These are phyloP conservation scores for Euphorbia celastroides DNA, from an alignment of 441 rosid genomes.

Conservation along the genomic window DNA sequence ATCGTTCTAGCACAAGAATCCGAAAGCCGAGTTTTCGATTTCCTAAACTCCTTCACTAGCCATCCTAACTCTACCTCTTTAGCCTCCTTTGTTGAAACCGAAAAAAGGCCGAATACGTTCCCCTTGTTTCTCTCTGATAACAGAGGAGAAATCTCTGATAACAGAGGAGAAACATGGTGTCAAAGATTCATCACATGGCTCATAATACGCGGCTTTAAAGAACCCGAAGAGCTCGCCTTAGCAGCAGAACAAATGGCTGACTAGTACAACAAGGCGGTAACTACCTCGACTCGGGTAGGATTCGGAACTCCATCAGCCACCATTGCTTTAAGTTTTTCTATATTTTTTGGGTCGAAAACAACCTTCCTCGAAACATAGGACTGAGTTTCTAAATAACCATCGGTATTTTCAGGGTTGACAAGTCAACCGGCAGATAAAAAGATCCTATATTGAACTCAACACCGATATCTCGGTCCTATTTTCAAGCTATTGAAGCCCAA, in stretches of 20 bases:
- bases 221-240: conserved; percentile 1
- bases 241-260: conserved; percentile 14
- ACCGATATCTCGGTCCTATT: background rate
- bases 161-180: background rate
- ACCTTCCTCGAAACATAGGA: conserved; percentile 16
- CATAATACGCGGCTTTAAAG: background rate
- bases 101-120: too few species aligned
- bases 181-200: background rate
- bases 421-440: conserved; percentile 15
- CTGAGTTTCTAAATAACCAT: background rate
- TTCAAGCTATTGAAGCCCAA: conserved; percentile 18
- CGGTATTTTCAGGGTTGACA: background rate
- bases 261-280: conserved; percentile 30
- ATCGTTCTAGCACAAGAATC: background rate
- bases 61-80: background rate
- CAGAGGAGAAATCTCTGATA: too few species aligned
- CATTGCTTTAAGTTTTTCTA: background rate
- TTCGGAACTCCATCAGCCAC: conserved; percentile 12
- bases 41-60: background rate
- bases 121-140: background rate
- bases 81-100: background rate
- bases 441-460: conserved; percentile 10
- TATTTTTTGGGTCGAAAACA: conserved; percentile 22
- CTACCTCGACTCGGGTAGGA: conserved; percentile 38
- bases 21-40: background rate